These are phyloP conservation scores for Striga asiatica DNA, from an alignment of 257 asterid species.

Conservation along the genomic window DNA sequence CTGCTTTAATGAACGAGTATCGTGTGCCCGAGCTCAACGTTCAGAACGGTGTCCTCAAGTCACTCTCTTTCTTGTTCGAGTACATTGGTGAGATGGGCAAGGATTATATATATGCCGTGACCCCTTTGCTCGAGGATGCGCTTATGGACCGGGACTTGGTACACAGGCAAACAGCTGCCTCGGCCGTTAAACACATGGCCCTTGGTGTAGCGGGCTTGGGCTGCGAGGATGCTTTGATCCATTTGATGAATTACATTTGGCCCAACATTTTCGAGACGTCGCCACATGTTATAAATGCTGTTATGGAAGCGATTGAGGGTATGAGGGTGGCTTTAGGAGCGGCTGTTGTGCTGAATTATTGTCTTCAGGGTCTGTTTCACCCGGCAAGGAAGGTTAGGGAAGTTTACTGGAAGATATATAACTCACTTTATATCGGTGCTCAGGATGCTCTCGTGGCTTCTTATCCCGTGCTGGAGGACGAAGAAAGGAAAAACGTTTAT, in stretches of 20 bases:
- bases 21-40: conserved; percentile 83
- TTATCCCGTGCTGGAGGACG: conserved; percentile 66
- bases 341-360: conserved; percentile 54
- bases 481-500: conserved; percentile 33
- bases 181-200: conserved; percentile 80
- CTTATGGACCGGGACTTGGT: conserved; percentile 76
- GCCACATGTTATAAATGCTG: conserved; percentile 75
- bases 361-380: conserved; percentile 75
- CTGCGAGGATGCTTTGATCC: conserved; percentile 70
- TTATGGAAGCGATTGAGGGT: conserved; percentile 75
- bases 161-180: conserved; percentile 75
- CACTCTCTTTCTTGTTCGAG: conserved; percentile 66
- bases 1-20: conserved; percentile 76
- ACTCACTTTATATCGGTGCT: conserved; percentile 61
- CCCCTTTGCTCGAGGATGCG: conserved; percentile 78
- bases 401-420: conserved; percentile 81
- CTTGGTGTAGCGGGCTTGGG: conserved; percentile 76
- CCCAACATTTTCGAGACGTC: conserved; percentile 80
- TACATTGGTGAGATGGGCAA: conserved; percentile 87
- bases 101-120: conserved; percentile 75
- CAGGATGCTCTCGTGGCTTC: conserved; percentile 78
- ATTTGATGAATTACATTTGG: conserved; percentile 69
- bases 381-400: conserved; percentile 82
- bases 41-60: conserved; percentile 75
- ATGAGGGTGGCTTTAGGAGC: conserved; percentile 81